Conservation (phyloP, 2,329 filamentous ascomycete genomes). For the Monosporascus sp. region DNA sequence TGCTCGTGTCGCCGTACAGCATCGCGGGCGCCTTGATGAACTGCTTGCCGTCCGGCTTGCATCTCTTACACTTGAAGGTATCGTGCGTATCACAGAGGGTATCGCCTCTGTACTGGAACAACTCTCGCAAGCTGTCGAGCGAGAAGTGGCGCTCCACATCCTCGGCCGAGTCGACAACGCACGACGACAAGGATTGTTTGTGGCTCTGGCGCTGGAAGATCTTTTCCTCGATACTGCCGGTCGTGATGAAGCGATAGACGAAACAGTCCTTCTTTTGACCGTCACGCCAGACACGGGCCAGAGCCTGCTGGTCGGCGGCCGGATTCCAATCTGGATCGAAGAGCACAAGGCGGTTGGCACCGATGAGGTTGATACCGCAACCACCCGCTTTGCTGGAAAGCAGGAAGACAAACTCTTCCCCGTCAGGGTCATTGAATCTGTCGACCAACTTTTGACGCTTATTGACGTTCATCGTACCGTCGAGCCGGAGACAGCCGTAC, state of each 20-base stretch:
- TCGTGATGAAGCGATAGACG: constrained; percentile 98
- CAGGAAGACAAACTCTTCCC: constrained; percentile 89
- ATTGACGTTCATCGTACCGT: constrained; percentile 96
- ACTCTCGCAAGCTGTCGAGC: constrained; percentile 79
- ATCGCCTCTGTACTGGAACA: constrained; percentile 84
- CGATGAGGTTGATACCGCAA: constrained; percentile 80
- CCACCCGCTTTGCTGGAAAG: constrained; percentile 94
- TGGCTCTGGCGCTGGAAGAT: constrained; percentile 98
- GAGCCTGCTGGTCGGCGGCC: constrained; percentile 91
- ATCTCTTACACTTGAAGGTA: constrained; percentile 97
- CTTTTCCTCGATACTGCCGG: constrained; percentile 97
- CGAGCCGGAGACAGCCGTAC: constrained; percentile 83
- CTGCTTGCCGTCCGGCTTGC: constrained; percentile 81
- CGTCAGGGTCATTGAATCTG: constrained; percentile 92
- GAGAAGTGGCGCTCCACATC: constrained; percentile 97
- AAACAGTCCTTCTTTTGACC: constrained; percentile 99
- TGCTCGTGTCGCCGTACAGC: constrained; percentile 95
- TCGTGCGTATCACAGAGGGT: constrained; percentile 95
- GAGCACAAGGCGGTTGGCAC: constrained; percentile 75
- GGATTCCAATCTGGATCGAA: constrained; percentile 99
- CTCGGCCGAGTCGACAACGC: constrained; percentile 92
- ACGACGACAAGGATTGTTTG: constrained; percentile 94
- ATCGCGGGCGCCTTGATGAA: constrained; percentile 87
- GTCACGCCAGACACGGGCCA: constrained; percentile 97
- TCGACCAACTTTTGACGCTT: constrained; percentile 97